Percentiles rank a stretch among this genome's conserved stretches.
phyloP scores from a whole-genome alignment of 371 early-diverging fungal species.

The Thermomucor indicae-seudaticae region DNA sequence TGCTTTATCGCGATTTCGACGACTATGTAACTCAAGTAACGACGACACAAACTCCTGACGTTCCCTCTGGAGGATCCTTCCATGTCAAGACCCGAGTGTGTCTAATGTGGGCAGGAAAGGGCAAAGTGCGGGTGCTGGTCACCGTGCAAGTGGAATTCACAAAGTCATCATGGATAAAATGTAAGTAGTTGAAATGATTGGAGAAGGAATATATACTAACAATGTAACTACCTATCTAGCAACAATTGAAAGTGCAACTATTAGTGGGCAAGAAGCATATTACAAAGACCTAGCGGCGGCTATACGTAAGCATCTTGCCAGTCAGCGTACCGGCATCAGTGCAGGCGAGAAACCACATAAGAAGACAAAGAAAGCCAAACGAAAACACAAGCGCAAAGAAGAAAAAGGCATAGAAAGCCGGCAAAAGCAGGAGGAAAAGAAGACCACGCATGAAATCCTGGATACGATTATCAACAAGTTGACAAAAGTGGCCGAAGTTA shows the following conservation, averaged over 20 bases:
- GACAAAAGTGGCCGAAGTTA: conserved; percentile 3
- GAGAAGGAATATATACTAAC: background rate
- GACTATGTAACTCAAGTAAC: conserved; percentile 58
- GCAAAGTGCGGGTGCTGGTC: conserved; percentile 60
- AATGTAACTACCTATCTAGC: conserved; percentile 15
- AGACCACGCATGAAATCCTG: background rate
- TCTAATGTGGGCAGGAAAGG: conserved; percentile 72
- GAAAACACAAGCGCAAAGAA: conserved; percentile 9
- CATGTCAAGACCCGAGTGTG: conserved; percentile 73
- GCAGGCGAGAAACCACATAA: background rate
- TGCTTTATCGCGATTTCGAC: conserved; percentile 53
- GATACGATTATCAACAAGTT: background rate
- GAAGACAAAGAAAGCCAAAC: conserved; percentile 2
- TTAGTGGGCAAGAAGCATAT: conserved; percentile 58
- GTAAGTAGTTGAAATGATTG: conserved; percentile 23
- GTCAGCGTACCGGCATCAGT: background rate
- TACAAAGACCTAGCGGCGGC: conserved; percentile 55
- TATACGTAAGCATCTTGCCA: conserved; percentile 10
- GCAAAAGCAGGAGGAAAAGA: background rate
- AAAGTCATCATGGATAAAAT: conserved; percentile 73
- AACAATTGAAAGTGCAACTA: conserved; percentile 67
- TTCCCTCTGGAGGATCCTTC: conserved; percentile 83
- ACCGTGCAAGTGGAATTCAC: conserved; percentile 70
- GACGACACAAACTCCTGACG: conserved; percentile 75
- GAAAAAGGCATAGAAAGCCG: no score